These are phyloP conservation scores for Scenedesmus sp. DNA, from an alignment of 163 green algal genomes.

Conservation along the genomic window DNA sequence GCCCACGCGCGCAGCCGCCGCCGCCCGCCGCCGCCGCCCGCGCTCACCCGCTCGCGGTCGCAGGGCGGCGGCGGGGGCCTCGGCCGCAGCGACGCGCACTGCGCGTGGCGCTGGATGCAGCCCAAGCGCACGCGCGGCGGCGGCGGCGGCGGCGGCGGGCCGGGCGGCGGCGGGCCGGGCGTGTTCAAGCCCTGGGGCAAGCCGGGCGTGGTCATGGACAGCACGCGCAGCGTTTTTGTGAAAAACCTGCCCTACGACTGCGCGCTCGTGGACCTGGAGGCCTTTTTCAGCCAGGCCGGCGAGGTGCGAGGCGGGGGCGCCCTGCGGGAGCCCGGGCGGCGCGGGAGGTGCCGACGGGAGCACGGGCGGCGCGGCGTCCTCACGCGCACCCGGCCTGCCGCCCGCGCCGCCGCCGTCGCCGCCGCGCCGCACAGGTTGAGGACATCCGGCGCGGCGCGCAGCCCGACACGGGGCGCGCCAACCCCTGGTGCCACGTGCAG, in stretches of 20 bases:
- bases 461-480: background rate
- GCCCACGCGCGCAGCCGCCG: no score
- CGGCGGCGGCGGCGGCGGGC: slow-evolving; percentile 9
- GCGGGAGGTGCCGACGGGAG: slow-evolving; percentile 68
- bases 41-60: no score
- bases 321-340: slow-evolving; percentile 51
- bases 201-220: slow-evolving; percentile 73
- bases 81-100: no score
- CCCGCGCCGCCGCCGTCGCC: slow-evolving; percentile 53
- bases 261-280: slow-evolving; percentile 70
- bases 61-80: no score
- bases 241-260: slow-evolving; percentile 80
- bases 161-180: no score
- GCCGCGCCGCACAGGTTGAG: background rate
- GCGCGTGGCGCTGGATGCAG: slow-evolving; percentile 35
- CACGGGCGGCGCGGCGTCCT: no score
- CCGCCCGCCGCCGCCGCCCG: no score
- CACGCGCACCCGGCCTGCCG: no score
- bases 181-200: slow-evolving; percentile 22
- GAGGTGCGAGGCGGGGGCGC: slow-evolving; percentile 43
- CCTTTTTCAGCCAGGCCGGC: slow-evolving; percentile 71
- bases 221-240: slow-evolving; percentile 74
- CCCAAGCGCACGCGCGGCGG: slow-evolving; percentile 14
- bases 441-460: slow-evolving; percentile 31
- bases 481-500: slow-evolving; percentile 40